These are phyloP conservation scores for Zychaea mexicana DNA, from an alignment of 371 early-diverging fungal species.

Conservation along the genomic window DNA sequence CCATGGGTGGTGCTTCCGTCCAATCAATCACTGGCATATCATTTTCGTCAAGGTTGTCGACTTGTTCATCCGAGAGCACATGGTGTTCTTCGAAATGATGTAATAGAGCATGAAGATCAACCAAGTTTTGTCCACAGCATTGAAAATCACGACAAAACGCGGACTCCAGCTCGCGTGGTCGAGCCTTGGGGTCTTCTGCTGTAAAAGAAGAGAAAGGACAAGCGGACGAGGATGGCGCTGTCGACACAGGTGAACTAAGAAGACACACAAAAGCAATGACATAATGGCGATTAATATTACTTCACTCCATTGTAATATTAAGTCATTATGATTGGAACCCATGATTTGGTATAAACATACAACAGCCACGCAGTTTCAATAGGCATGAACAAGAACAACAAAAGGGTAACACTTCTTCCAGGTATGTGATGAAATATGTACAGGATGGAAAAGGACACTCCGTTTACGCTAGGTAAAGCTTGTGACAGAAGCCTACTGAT, in stretches of 20 bases:
- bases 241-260: too few species aligned
- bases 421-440: too few species aligned
- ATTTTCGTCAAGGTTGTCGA: slow-evolving; percentile 16
- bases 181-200: slow-evolving; percentile 10
- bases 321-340: too few species aligned
- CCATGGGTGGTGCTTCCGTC: background rate
- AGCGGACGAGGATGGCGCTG: background rate
- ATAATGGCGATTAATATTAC: too few species aligned
- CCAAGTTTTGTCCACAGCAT: slow-evolving; percentile 83
- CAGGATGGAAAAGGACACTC: too few species aligned
- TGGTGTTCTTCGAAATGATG: slow-evolving; percentile 94
- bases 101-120: slow-evolving; percentile 85
- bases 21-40: background rate
- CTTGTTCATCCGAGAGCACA: slow-evolving; percentile 61
- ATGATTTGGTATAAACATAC: background rate
- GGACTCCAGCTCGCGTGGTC: slow-evolving; percentile 76
- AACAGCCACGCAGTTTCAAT: too few species aligned
- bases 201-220: background rate
- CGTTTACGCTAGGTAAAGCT: too few species aligned
- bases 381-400: too few species aligned
- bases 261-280: too few species aligned
- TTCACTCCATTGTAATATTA: background rate
- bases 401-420: background rate
- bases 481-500: too few species aligned
- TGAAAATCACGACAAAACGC: slow-evolving; percentile 88